Conservation (phyloP, 768 basidiomycete species). For the Russula sp. region DNA sequence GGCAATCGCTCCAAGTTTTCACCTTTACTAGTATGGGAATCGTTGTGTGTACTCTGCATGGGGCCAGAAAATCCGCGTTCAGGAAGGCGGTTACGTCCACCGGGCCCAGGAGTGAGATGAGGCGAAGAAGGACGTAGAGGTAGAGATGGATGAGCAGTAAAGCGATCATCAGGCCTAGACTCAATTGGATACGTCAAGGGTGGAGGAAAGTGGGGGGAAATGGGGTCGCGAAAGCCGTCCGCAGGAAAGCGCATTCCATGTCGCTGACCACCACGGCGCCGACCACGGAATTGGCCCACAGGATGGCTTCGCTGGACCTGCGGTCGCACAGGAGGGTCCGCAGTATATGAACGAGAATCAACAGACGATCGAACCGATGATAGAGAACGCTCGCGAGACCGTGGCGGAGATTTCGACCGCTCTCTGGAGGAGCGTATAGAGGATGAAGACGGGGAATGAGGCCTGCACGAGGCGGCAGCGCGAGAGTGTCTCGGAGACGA, state of each 20-base stretch:
- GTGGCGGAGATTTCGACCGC: constrained; percentile 32
- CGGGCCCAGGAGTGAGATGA: neutral
- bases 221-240: constrained; percentile 9
- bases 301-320: constrained; percentile 17
- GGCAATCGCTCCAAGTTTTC: neutral
- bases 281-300: constrained; percentile 12
- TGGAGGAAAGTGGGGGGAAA: neutral
- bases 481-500: constrained; percentile 25
- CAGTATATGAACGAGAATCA: constrained; percentile 39
- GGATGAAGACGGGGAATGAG: constrained; percentile 27
- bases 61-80: constrained; percentile 12
- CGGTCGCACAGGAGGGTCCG: constrained; percentile 11
- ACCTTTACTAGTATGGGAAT: constrained; percentile 12
- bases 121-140: constrained; percentile 19
- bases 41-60: constrained; percentile 6
- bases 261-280: constrained; percentile 3
- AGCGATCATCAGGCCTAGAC: constrained; percentile 13
- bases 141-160: constrained; percentile 16
- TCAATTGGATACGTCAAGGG: constrained; percentile 9
- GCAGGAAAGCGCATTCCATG: constrained; percentile 1
- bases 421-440: constrained; percentile 31
- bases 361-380: constrained; percentile 53
- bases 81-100: constrained; percentile 8
- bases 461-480: constrained; percentile 8
- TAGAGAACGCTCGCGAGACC: constrained; percentile 27